Percentiles rank a stretch among this genome's conserved stretches.
These are phyloP conservation scores for Coprinopsis cinerea DNA, from an alignment of 768 basidiomycete genomes.

Conservation along the genomic window DNA sequence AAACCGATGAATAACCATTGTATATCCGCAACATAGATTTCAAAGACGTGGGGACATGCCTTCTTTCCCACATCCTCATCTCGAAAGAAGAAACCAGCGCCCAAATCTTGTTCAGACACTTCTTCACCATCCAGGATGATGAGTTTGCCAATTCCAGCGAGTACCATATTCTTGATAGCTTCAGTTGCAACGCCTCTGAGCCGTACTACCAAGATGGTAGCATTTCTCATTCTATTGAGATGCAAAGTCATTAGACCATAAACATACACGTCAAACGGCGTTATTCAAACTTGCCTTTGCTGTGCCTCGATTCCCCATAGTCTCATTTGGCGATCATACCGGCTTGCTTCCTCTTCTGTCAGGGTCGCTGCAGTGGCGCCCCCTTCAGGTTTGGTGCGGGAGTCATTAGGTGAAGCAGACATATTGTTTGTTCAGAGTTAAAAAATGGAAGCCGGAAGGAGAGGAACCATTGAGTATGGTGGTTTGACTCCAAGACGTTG, in stretches of 20 bases:
- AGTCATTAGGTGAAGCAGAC: conserved; percentile 1
- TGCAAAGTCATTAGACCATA: conserved; percentile 8
- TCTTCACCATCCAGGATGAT: conserved; percentile 74
- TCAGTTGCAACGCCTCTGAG: conserved; percentile 87
- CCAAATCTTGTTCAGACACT: conserved; percentile 82
- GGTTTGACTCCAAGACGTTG: conserved; percentile 1
- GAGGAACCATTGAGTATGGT: background rate
- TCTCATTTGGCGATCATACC: conserved; percentile 96
- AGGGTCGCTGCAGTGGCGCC: conserved; percentile 22
- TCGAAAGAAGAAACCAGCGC: conserved; percentile 88
- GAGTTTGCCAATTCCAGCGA: conserved; percentile 90
- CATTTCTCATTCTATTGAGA: conserved; percentile 79
- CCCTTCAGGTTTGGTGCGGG: background rate
- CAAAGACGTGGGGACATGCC: conserved; percentile 39
- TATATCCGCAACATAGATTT: conserved; percentile 27
- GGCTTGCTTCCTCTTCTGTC: conserved; percentile 66
- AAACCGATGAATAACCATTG: conserved; percentile 34
- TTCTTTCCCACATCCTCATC: conserved; percentile 90
- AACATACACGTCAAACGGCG: background rate
- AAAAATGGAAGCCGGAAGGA: background rate
- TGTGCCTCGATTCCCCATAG: conserved; percentile 99
- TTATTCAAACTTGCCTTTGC: conserved; percentile 57
- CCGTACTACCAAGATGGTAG: conserved; percentile 77
- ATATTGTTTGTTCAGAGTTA: background rate
- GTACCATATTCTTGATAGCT: conserved; percentile 94